Evolutionary conservation across 495 filamentous ascomycete species (phyloP).

Genomic region (Aspergillus sclerotiicarbonarius): DNA sequence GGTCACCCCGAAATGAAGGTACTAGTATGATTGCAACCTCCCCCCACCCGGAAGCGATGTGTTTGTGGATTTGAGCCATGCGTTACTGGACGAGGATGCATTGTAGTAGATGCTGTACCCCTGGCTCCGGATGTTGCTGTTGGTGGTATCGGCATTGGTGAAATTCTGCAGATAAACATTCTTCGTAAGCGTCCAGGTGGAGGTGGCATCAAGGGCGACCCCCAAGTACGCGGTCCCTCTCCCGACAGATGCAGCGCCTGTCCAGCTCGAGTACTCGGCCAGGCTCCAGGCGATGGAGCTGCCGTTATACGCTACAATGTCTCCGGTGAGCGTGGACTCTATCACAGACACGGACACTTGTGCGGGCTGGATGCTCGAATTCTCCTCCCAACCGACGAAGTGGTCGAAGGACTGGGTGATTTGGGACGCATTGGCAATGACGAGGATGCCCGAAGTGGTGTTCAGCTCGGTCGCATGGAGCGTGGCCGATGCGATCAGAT

Average conservation of each 20-base stretch:
- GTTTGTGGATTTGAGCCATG: background rate
- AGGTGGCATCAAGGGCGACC: slow-evolving; percentile 17
- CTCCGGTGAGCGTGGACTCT: background rate
- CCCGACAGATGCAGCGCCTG: background rate
- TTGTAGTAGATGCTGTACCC: slow-evolving; percentile 3
- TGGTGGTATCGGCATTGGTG: slow-evolving; percentile 8
- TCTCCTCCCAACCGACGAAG: background rate
- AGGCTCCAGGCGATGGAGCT: background rate
- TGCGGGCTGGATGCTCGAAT: background rate
- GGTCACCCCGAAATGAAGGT: background rate
- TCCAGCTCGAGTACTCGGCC: background rate
- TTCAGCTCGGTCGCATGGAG: background rate
- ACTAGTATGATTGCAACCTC: background rate
- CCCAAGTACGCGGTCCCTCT: slow-evolving; percentile 11
- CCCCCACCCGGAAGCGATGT: background rate
- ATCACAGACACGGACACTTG: background rate
- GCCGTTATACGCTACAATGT: background rate
- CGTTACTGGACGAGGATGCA: background rate
- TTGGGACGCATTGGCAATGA: background rate
- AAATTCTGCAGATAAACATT: slow-evolving; percentile 17
- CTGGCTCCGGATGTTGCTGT: slow-evolving; percentile 14
- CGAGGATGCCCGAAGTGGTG: background rate
- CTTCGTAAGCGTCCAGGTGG: slow-evolving; percentile 18
- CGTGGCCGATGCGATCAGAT: background rate
- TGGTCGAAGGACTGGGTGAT: background rate